phyloP scores from a whole-genome alignment of 306 rosid species.

The Senna tora region DNA sequence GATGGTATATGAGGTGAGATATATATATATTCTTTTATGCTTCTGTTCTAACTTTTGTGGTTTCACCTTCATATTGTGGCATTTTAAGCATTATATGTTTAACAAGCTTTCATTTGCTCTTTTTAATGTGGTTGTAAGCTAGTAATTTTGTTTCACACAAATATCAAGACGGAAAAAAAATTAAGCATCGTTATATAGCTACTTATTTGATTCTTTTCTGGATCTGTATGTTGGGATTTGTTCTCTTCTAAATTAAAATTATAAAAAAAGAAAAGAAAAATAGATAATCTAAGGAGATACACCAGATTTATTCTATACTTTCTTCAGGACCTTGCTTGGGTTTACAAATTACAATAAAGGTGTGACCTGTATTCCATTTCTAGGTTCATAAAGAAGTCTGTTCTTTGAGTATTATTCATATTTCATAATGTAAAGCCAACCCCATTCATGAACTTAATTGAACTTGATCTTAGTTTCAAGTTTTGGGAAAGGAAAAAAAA shows the following conservation, averaged over 20 bases:
- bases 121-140: slow-evolving; percentile 23
- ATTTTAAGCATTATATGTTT: background rate
- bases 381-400: background rate
- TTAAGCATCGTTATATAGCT: slow-evolving; percentile 33
- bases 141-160: slow-evolving; percentile 13
- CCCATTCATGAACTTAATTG: slow-evolving; percentile 2
- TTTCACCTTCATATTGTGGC: slow-evolving; percentile 25
- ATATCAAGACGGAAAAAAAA: slow-evolving; percentile 26
- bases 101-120: slow-evolving; percentile 31
- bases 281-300: background rate
- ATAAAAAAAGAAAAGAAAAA: background rate
- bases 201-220: slow-evolving; percentile 9
- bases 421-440: background rate
- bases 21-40: slow-evolving; percentile 6
- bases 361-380: background rate
- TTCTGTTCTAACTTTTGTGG: slow-evolving; percentile 8
- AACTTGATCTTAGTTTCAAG: slow-evolving; percentile 29
- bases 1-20: slow-evolving; percentile 87
- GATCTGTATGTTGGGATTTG: slow-evolving; percentile 7
- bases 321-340: slow-evolving; percentile 1
- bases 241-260: background rate
- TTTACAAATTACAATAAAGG: slow-evolving; percentile 3
- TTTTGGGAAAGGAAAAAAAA: background rate
- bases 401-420: background rate
- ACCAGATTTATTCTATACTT: background rate